phyloP scores from a whole-genome alignment of 2,329 filamentous ascomycete genomes.

The Ploettnerulaceae sp. region DNA sequence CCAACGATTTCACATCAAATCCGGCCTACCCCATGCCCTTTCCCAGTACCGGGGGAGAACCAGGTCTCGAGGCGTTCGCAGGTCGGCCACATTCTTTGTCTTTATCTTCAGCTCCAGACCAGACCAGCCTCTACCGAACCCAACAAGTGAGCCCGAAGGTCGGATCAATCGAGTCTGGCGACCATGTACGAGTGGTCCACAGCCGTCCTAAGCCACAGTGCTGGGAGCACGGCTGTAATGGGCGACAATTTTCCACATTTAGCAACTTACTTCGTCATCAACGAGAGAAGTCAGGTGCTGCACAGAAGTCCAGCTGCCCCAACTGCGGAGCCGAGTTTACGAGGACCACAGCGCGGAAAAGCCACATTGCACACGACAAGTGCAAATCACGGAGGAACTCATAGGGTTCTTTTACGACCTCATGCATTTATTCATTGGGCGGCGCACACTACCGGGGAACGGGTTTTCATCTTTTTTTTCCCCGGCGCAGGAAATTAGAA shows the following conservation, averaged over 20 bases:
- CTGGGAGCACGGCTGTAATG: slow-evolving; percentile 96
- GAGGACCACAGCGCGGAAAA: slow-evolving; percentile 80
- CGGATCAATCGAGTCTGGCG: slow-evolving; percentile 39
- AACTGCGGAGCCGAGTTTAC: slow-evolving; percentile 93
- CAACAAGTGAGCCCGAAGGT: slow-evolving; percentile 36
- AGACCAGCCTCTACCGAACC: slow-evolving; percentile 27
- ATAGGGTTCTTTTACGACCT: slow-evolving; percentile 22
- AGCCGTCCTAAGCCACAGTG: slow-evolving; percentile 89
- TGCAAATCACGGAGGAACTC: slow-evolving; percentile 68
- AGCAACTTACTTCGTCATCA: slow-evolving; percentile 92
- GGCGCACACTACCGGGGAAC: slow-evolving; percentile 12
- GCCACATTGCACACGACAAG: slow-evolving; percentile 82
- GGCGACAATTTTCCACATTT: slow-evolving; percentile 91
- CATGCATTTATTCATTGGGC: slow-evolving; percentile 11
- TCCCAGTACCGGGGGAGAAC: slow-evolving; percentile 22
- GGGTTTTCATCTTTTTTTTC: slow-evolving; percentile 1
- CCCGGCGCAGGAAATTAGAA: slow-evolving; percentile 15
- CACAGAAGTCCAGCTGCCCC: slow-evolving; percentile 81
- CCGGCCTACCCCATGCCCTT: slow-evolving; percentile 29
- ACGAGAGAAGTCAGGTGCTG: slow-evolving; percentile 88
- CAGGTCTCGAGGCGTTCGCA: slow-evolving; percentile 27
- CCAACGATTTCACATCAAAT: slow-evolving; percentile 28
- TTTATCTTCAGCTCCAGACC: slow-evolving; percentile 30
- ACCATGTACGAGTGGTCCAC: slow-evolving; percentile 64
- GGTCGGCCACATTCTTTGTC: slow-evolving; percentile 30